phyloP scores from a whole-genome alignment of 2,329 filamentous ascomycete species.

The Botryotinia convoluta region DNA sequence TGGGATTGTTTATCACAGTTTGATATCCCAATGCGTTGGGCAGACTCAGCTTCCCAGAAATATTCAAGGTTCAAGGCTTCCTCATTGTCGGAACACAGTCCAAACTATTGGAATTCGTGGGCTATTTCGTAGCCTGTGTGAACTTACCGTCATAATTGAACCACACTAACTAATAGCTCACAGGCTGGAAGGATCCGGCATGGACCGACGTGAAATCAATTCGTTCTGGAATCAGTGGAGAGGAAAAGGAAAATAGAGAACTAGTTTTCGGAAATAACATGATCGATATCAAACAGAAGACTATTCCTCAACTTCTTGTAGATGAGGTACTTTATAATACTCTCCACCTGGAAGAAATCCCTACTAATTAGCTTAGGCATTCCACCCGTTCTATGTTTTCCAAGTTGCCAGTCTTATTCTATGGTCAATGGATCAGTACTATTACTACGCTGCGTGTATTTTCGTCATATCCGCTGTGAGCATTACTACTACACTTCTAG shows the following conservation, averaged over 20 bases:
- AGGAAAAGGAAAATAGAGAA: slow-evolving; percentile 80
- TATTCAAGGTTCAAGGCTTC: neutral
- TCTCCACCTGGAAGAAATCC: neutral
- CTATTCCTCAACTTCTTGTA: slow-evolving; percentile 74
- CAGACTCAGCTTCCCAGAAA: neutral
- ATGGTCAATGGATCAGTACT: slow-evolving; percentile 95
- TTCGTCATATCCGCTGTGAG: slow-evolving; percentile 92
- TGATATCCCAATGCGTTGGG: neutral
- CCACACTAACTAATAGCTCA: neutral
- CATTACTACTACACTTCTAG: slow-evolving; percentile 83
- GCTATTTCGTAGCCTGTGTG: neutral
- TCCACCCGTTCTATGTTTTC: slow-evolving; percentile 98
- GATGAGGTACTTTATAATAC: slow-evolving; percentile 65
- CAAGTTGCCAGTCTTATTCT: slow-evolving; percentile 91
- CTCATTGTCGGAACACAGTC: neutral
- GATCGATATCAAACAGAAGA: slow-evolving; percentile 92
- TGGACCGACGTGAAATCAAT: slow-evolving; percentile 79
- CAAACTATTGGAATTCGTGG: neutral
- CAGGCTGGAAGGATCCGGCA: slow-evolving; percentile 79
- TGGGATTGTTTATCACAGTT: neutral
- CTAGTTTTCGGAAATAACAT: slow-evolving; percentile 85
- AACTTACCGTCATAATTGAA: neutral
- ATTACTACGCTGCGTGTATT: slow-evolving; percentile 95
- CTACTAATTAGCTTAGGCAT: slow-evolving; percentile 65
- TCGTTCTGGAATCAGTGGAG: slow-evolving; percentile 77